Percentiles rank a stretch among this genome's conserved stretches.
These are phyloP conservation scores for Cladosporium colombiae DNA, from an alignment of 2,329 filamentous ascomycete genomes.

Conservation along the genomic window DNA sequence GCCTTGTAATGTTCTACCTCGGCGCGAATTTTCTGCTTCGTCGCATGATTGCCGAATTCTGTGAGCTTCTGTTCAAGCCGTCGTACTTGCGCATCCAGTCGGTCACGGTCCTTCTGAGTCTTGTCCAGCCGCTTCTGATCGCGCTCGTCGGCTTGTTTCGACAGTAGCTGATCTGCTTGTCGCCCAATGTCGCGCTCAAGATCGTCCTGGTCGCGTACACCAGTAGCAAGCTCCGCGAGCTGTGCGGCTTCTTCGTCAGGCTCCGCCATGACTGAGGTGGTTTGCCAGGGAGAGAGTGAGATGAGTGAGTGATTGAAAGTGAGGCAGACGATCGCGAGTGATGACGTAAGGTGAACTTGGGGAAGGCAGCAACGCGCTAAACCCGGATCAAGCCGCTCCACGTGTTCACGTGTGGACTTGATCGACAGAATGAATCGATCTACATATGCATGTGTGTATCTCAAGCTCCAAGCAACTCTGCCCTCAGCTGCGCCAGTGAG, in stretches of 20 bases:
- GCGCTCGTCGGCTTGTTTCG: constrained; percentile 63
- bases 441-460: neutral
- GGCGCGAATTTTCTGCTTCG: constrained; percentile 60
- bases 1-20: constrained; percentile 68
- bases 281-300: neutral
- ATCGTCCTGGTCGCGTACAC: constrained; percentile 81
- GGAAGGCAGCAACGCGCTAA: neutral
- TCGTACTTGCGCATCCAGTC: constrained; percentile 66
- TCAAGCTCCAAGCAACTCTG: neutral
- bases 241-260: constrained; percentile 41
- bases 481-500: neutral
- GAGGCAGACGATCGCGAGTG: neutral
- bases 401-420: neutral
- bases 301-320: neutral
- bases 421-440: neutral
- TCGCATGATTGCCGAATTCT: constrained; percentile 55
- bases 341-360: neutral
- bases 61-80: constrained; percentile 59
- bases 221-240: constrained; percentile 39
- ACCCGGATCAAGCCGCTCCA: neutral
- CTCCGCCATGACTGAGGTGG: neutral
- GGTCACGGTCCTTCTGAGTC: constrained; percentile 53
- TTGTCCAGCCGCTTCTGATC: constrained; percentile 65
- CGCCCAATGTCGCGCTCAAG: constrained; percentile 81
- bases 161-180: constrained; percentile 62